Evolutionary conservation across 1,284 basidiomycete genomes (phyloP).

Genomic region (Tausonia pullulans): DNA sequence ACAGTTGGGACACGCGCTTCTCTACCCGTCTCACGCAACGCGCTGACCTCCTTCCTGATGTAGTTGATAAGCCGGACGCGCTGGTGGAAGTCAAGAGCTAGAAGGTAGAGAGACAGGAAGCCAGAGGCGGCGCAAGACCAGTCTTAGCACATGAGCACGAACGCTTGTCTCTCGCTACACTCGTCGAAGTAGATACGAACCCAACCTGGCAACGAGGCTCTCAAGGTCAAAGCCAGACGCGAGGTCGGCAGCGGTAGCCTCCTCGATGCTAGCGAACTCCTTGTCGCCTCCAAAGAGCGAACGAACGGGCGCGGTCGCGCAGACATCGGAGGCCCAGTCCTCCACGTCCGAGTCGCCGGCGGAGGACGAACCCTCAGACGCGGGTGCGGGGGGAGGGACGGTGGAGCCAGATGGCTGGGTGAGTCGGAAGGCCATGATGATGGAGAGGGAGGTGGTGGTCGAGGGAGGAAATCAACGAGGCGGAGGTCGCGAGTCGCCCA

Average conservation of each 20-base stretch:
- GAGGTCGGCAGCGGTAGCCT: background rate
- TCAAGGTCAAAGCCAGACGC: constrained; percentile 22
- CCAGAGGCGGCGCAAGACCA: background rate
- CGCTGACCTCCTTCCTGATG: constrained; percentile 56
- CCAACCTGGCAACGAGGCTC: constrained; percentile 20
- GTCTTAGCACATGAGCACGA: background rate
- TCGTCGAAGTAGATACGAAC: background rate
- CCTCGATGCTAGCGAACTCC: background rate
- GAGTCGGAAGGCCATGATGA: too few species aligned
- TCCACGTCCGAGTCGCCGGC: too few species aligned
- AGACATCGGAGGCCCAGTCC: too few species aligned
- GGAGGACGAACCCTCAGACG: too few species aligned
- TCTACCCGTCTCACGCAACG: background rate
- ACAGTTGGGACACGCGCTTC: too few species aligned
- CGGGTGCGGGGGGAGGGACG: too few species aligned
- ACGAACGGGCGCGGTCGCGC: too few species aligned
- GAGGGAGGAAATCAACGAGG: too few species aligned
- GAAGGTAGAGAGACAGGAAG: background rate
- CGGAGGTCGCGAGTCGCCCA: too few species aligned
- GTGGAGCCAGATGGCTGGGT: too few species aligned
- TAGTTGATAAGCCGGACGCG: constrained; percentile 73
- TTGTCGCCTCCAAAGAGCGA: background rate
- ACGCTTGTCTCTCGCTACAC: background rate
- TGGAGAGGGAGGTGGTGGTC: too few species aligned
- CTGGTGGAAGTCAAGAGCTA: constrained; percentile 53